Percentiles rank a stretch among this genome's conserved stretches.
phyloP scores from a whole-genome alignment of 2,329 filamentous ascomycete species.

The Cordyceps cateniannulata region DNA sequence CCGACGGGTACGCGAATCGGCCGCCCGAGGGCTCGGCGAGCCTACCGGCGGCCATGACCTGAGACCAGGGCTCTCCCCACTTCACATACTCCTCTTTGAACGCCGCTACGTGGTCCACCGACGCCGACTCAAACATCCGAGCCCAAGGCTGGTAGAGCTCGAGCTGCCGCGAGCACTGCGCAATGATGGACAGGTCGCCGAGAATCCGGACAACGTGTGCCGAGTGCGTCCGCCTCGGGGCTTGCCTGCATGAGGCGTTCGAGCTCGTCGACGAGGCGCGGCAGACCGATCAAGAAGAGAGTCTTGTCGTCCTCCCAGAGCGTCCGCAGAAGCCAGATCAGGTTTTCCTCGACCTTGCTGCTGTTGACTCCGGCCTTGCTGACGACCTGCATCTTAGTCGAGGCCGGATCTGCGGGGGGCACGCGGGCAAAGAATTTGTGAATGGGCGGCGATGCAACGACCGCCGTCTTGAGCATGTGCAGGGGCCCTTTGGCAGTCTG shows the following conservation, averaged over 20 bases:
- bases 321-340: constrained; percentile 31
- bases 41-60: constrained; percentile 15
- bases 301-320: constrained; percentile 30
- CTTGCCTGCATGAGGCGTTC: constrained; percentile 37
- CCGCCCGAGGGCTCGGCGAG: constrained; percentile 28
- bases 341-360: constrained; percentile 18
- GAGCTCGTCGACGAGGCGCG: constrained; percentile 40
- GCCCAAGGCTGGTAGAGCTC: constrained; percentile 44
- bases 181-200: constrained; percentile 38
- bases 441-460: constrained; percentile 35
- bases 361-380: constrained; percentile 16
- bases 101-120: constrained; percentile 16
- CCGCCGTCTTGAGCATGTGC: constrained; percentile 19
- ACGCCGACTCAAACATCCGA: constrained; percentile 27
- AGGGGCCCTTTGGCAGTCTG: constrained; percentile 25
- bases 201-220: constrained; percentile 29
- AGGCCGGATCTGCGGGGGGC: constrained; percentile 18
- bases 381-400: constrained; percentile 19
- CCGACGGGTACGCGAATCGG: constrained; percentile 36
- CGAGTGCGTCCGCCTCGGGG: constrained; percentile 25
- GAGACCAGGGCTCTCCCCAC: constrained; percentile 4
- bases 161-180: constrained; percentile 38
- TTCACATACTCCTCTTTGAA: constrained; percentile 19
- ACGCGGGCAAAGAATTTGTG: constrained; percentile 28
- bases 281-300: constrained; percentile 27